Evolutionary conservation across 306 rosid genomes (phyloP).

Genomic region (apple (Malus domestica)): DNA sequence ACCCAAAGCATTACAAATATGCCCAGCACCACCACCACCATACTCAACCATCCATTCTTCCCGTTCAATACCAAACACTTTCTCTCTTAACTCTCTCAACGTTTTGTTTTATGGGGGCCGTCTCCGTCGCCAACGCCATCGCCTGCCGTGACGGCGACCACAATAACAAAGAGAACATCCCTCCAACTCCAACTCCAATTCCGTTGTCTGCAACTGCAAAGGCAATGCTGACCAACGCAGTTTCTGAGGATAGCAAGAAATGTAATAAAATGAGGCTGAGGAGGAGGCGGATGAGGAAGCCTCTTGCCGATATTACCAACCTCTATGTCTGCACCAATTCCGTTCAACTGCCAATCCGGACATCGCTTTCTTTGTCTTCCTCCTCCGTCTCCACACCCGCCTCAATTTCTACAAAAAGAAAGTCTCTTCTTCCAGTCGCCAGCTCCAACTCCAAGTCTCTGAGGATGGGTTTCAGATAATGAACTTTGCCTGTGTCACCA

Average conservation of each 20-base stretch:
- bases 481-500: no score
- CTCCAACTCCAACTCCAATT: not conserved
- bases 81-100: not conserved
- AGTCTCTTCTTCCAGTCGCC: not conserved
- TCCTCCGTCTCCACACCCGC: not conserved
- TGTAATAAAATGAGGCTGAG: not conserved
- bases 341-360: no score
- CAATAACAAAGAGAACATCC: conserved; percentile 1
- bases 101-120: not conserved
- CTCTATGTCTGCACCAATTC: not conserved
- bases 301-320: conserved; percentile 7
- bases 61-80: no score
- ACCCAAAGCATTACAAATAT: not conserved
- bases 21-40: not conserved
- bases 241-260: not conserved
- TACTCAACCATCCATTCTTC: not conserved
- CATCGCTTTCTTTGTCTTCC: not conserved
- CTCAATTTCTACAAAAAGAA: not conserved
- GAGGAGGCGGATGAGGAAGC: not conserved
- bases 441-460: not conserved
- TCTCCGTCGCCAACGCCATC: not conserved
- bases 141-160: no score
- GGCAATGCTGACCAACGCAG: not conserved
- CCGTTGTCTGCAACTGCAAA: not conserved
- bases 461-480: conserved; percentile 10